phyloP scores from a whole-genome alignment of 345 rosid species.

The Triadica sebifera region DNA sequence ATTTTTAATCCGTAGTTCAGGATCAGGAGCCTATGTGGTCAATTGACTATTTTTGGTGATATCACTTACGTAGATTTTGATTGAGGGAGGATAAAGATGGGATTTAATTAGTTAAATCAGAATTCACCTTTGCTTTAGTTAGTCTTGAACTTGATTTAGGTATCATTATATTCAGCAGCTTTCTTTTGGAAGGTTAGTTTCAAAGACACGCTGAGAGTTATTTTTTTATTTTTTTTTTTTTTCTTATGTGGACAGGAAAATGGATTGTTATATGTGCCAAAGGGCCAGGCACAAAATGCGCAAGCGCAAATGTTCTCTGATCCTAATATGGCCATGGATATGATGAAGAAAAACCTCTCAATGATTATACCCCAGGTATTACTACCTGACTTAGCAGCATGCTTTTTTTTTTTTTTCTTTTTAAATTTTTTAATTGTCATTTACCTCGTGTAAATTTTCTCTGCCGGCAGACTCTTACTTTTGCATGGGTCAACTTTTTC shows the following conservation, averaged over 20 bases:
- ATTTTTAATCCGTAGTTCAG: background rate
- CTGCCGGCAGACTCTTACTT: constrained; percentile 77
- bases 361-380: constrained; percentile 97
- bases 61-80: background rate
- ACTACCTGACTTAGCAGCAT: background rate
- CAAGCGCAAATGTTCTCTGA: constrained; percentile 99
- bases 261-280: constrained; percentile 83
- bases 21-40: background rate
- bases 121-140: background rate
- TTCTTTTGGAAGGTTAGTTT: background rate
- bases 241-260: constrained; percentile 58
- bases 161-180: background rate
- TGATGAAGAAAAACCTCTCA: constrained; percentile 99
- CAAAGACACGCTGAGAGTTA: no score
- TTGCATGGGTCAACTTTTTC: constrained; percentile 99
- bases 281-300: constrained; percentile 72
- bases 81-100: no score
- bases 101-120: background rate
- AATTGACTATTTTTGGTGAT: background rate
- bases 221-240: background rate
- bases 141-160: background rate
- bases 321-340: constrained; percentile 99
- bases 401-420: background rate
- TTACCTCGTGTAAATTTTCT: constrained; percentile 7
- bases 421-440: constrained; percentile 14